A percentile compares a stretch with the other conserved stretches of the same genome.
phyloP scores from a whole-genome alignment of 257 asterid species.

The Hygrophila difformis region DNA sequence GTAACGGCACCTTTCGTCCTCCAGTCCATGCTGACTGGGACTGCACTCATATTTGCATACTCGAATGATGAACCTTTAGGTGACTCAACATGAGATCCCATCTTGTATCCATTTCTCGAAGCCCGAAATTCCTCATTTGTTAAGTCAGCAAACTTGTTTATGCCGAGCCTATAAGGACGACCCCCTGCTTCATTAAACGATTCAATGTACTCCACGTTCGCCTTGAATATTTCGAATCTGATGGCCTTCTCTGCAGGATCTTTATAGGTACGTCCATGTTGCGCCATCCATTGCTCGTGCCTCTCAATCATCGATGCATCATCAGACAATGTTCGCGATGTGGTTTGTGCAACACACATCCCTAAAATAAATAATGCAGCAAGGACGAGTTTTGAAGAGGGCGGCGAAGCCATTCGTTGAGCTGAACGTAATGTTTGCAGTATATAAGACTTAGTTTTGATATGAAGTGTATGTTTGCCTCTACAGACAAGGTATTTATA shows the following conservation, averaged over 20 bases:
- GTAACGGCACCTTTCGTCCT: no score
- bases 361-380: slow-evolving; percentile 16
- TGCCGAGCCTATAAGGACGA: slow-evolving; percentile 21
- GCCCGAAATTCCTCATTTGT: slow-evolving; percentile 32
- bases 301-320: slow-evolving; percentile 19
- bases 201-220: slow-evolving; percentile 26
- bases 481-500: slow-evolving; percentile 10
- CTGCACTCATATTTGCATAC: no score
- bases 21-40: no score
- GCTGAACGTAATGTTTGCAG: neutral
- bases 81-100: neutral
- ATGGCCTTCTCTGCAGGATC: slow-evolving; percentile 27
- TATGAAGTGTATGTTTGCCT: neutral
- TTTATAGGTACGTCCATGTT: slow-evolving; percentile 29
- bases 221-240: slow-evolving; percentile 30
- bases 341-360: slow-evolving; percentile 18
- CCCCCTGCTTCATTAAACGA: slow-evolving; percentile 23
- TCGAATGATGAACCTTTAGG: no score
- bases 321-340: slow-evolving; percentile 24
- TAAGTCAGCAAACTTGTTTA: slow-evolving; percentile 37
- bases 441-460: neutral
- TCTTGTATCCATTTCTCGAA: slow-evolving; percentile 25
- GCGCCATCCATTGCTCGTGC: slow-evolving; percentile 33
- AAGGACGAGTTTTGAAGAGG: slow-evolving; percentile 12
- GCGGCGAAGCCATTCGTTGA: slow-evolving; percentile 22